Percentiles rank a stretch among this genome's conserved stretches.
Evolutionary conservation across 225 moss, liverwort and hornwort genomes (phyloP).

Genomic region (Antitrichia curtipendula): DNA sequence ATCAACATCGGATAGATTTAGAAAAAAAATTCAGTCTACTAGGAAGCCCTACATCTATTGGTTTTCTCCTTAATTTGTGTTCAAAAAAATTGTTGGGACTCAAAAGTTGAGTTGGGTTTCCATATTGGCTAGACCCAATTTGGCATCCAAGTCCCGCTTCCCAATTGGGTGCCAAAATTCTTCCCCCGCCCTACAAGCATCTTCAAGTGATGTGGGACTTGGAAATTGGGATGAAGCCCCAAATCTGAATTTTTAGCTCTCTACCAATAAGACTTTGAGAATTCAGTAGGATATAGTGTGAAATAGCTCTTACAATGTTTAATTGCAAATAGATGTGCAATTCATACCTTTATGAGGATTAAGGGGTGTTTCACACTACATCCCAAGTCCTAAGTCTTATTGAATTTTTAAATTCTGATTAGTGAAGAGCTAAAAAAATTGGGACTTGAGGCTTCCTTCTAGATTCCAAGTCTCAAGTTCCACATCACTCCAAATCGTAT

Average conservation of each 20-base stretch:
- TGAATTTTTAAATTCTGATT: not conserved
- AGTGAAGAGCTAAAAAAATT: not conserved
- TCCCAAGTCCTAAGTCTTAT: not conserved
- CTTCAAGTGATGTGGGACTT: not conserved
- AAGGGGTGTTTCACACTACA: not conserved
- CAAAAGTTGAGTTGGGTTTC: too few relatives aligned
- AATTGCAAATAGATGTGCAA: not conserved
- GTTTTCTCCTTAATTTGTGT: too few relatives aligned
- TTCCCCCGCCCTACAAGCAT: fast-evolving
- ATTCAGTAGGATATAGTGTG: not conserved
- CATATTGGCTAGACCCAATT: too few relatives aligned
- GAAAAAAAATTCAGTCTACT: too few relatives aligned
- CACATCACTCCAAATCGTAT: not conserved
- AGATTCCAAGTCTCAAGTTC: not conserved
- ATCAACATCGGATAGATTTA: too few relatives aligned
- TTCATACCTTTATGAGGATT: too few relatives aligned
- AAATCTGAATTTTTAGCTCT: not conserved
- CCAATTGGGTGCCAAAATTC: too few relatives aligned
- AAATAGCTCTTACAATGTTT: not conserved
- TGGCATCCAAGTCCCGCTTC: too few relatives aligned
- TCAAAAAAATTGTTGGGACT: too few relatives aligned
- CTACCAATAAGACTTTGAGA: not conserved
- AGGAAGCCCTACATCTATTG: too few relatives aligned
- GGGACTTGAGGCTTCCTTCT: too few relatives aligned
- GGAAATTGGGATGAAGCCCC: fast-evolving